These are phyloP conservation scores for Boeremia lycopersici DNA, from an alignment of 2,329 filamentous ascomycete genomes.

Conservation along the genomic window DNA sequence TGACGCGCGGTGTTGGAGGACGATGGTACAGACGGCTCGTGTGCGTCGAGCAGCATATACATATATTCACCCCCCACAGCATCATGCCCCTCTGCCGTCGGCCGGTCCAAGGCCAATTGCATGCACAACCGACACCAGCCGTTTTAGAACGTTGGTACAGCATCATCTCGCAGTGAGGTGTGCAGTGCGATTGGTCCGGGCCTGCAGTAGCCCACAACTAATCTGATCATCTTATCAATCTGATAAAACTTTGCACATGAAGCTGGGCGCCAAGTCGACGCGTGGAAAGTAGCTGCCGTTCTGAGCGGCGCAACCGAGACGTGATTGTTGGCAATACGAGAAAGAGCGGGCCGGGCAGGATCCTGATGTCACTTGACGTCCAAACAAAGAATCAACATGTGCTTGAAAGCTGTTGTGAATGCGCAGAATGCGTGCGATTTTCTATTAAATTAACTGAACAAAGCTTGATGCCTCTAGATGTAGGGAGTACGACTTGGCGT, in stretches of 20 bases:
- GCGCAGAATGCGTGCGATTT: background rate
- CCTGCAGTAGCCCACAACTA: constrained; percentile 1
- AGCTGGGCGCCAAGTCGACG: constrained; percentile 17
- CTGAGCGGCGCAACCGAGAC: constrained; percentile 1
- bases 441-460: constrained; percentile 3
- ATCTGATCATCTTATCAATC: constrained; percentile 36
- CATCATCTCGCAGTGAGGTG: background rate
- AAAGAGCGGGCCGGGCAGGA: constrained; percentile 2
- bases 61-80: background rate
- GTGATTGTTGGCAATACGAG: constrained; percentile 13
- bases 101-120: background rate
- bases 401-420: background rate
- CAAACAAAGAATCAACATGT: background rate
- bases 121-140: background rate
- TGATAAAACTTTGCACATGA: constrained; percentile 28
- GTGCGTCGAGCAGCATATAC: background rate
- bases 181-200: background rate
- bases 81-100: constrained; percentile 10
- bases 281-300: constrained; percentile 12
- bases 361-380: constrained; percentile 1
- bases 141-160: background rate
- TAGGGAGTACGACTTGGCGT: background rate
- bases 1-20: background rate
- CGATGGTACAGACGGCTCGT: background rate
- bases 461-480: background rate